Base-by-base conservation (phyloP, 257 asterid species). In the Solanum chilense region DNA sequence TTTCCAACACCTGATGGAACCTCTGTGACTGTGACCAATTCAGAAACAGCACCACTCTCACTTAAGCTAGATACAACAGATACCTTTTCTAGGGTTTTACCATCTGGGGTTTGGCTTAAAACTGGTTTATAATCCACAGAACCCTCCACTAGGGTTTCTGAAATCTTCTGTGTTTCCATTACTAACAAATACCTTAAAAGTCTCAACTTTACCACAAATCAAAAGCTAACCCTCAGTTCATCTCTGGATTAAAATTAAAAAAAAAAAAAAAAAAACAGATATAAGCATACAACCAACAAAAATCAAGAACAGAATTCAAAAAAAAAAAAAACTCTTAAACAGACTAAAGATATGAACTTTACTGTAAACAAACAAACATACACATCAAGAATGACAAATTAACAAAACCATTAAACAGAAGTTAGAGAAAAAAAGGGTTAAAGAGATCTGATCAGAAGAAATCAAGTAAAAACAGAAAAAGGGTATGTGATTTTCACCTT, bases 71-170 rank as follows among this genome's bases (percentile, higher is more conserved):
- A 86, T 56, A 74, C 41, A 87, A 23, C 90, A 85, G 91, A 87
- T 33, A 49, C 85, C 70, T 77, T 70, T 83, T 88, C 89, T 45
- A 85, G 87, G 35, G 86, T 86, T 90, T 92, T 77, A 87, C 82
- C 77, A 88, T 89, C 88, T 12, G 82, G 88, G n/a, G 45, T 88
- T 39, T 60, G 88, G 82, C 44, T 56, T 64, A 25, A 82, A 87
- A 80, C 77, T 86, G 44, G 44, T 68, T 87, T 87, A 23, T 87
- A 86, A 76, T 76, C 90, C 85, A 37, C 82, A 87, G 37, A 88
- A 89, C 86, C 92, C 81, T 76, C 88, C 80, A 84, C 89, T 89
- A 90, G 91, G 91, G 91, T 89, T 93, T 89, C 89, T n/a, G 90
- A 49, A 16, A 29, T 52, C 87, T 78, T 83, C 88, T 70, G 83